Percentiles rank a stretch among this genome's conserved stretches.
These are phyloP conservation scores for Telfairia occidentalis DNA, from an alignment of 331 rosid genomes.

Conservation along the genomic window DNA sequence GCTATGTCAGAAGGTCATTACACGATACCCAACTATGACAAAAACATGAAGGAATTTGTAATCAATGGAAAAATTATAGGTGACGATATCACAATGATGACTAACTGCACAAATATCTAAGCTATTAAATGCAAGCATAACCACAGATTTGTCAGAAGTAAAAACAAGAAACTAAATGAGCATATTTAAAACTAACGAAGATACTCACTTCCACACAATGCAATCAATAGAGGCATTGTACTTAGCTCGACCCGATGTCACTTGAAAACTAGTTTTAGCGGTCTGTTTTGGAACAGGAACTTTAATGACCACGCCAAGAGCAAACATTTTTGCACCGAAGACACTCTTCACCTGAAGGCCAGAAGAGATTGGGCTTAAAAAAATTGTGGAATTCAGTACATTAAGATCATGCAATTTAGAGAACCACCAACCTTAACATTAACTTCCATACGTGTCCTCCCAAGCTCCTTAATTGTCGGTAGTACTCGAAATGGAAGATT, in stretches of 20 bases:
- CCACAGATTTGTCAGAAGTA: not conserved
- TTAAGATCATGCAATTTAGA: slow-evolving; percentile 2
- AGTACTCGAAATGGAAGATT: slow-evolving; percentile 97
- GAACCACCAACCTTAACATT: slow-evolving; percentile 72
- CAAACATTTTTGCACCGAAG: slow-evolving; percentile 91
- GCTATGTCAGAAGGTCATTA: not conserved
- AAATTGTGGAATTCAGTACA: not conserved
- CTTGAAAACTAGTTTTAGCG: slow-evolving; percentile 90
- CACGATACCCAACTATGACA: not conserved
- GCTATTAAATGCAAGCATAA: not conserved
- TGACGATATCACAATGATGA: not conserved
- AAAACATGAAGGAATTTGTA: not conserved
- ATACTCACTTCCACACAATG: slow-evolving; percentile 94
- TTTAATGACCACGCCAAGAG: slow-evolving; percentile 95
- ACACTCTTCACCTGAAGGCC: slow-evolving; percentile 85
- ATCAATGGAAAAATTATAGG: not conserved
- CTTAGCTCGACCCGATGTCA: slow-evolving; percentile 93
- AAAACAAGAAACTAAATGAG: not conserved
- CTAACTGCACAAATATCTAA: not conserved
- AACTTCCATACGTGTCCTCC: slow-evolving; percentile 97
- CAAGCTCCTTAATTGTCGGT: slow-evolving; percentile 96
- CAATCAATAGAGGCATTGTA: slow-evolving; percentile 91
- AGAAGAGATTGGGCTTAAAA: slow-evolving; percentile 9
- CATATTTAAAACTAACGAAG: not conserved
- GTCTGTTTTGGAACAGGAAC: slow-evolving; percentile 98